Conservation (phyloP, 805 yeast genomes). For the Pichia pseudocactophila region DNA sequence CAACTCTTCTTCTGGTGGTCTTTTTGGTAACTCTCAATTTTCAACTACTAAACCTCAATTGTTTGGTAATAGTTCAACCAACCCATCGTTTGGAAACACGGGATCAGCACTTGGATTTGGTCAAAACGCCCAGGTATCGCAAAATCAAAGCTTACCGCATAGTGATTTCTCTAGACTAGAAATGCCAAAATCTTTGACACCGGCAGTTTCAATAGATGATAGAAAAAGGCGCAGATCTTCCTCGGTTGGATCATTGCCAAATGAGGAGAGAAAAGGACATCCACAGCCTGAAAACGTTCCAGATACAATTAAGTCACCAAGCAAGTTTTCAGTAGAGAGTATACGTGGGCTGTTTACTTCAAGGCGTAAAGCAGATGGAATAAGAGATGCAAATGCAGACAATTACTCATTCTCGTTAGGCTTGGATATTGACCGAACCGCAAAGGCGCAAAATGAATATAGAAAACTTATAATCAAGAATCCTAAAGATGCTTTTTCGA, state of each 20-base stretch:
- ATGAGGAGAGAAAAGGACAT: constrained; percentile 3
- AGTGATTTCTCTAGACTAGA: neutral
- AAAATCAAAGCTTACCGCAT: no score
- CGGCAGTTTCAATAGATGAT: constrained; percentile 17
- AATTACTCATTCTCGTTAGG: neutral
- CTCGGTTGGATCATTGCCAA: constrained; percentile 10
- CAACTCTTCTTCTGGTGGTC: neutral
- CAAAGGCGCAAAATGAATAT: constrained; percentile 18
- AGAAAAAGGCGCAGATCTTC: constrained; percentile 10
- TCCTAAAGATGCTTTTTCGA: constrained; percentile 19
- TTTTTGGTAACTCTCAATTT: neutral
- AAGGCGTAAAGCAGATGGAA: neutral
- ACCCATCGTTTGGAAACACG: constrained; percentile 6
- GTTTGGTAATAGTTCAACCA: constrained; percentile 19
- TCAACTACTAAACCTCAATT: constrained; percentile 12
- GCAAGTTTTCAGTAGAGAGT: constrained; percentile 18
- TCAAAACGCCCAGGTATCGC: neutral
- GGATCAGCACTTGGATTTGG: constrained; percentile 12
- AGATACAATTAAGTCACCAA: constrained; percentile 17
- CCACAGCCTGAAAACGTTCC: constrained; percentile 9
- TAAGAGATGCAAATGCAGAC: neutral
- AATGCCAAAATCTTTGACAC: constrained; percentile 27
- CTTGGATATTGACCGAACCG: constrained; percentile 6
- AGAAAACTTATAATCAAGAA: constrained; percentile 21
- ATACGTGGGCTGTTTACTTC: constrained; percentile 27